Conservation (phyloP, 2,329 filamentous ascomycete genomes). For the Monilinia laxa region DNA sequence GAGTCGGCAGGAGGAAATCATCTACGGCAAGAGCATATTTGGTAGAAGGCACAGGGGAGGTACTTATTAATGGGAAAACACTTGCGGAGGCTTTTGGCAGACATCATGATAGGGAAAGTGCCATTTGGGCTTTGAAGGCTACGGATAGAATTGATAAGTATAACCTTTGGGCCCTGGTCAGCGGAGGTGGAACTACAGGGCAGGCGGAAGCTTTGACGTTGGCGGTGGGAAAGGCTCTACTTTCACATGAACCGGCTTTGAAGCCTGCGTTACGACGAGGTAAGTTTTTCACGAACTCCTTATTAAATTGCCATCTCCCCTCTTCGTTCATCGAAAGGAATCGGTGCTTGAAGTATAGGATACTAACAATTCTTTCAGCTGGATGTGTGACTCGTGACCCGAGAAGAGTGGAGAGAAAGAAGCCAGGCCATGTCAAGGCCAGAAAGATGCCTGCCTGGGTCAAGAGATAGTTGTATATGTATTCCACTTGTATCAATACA, state of each 20-base stretch:
- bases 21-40: slow-evolving; percentile 82
- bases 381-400: slow-evolving; percentile 89
- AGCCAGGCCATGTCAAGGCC: slow-evolving; percentile 92
- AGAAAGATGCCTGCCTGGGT: slow-evolving; percentile 99
- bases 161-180: slow-evolving; percentile 85
- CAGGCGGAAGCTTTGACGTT: slow-evolving; percentile 94
- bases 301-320: slow-evolving; percentile 8
- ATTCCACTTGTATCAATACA: slow-evolving; percentile 36
- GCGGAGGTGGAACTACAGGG: slow-evolving; percentile 87
- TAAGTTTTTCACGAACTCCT: slow-evolving; percentile 51
- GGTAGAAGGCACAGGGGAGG: slow-evolving; percentile 89
- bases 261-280: slow-evolving; percentile 86
- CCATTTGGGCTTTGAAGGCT: slow-evolving; percentile 82
- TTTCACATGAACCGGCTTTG: slow-evolving; percentile 88
- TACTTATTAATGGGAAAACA: slow-evolving; percentile 86
- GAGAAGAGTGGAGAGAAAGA: slow-evolving; percentile 95
- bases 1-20: slow-evolving; percentile 82
- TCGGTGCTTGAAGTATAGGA: background rate
- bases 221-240: slow-evolving; percentile 81
- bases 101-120: slow-evolving; percentile 91
- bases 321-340: slow-evolving; percentile 6
- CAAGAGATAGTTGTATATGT: slow-evolving; percentile 56
- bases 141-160: slow-evolving; percentile 90
- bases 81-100: slow-evolving; percentile 79
- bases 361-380: slow-evolving; percentile 55